phyloP scores from a whole-genome alignment of 208 protist genomes.

The Leishmania turanica region DNA sequence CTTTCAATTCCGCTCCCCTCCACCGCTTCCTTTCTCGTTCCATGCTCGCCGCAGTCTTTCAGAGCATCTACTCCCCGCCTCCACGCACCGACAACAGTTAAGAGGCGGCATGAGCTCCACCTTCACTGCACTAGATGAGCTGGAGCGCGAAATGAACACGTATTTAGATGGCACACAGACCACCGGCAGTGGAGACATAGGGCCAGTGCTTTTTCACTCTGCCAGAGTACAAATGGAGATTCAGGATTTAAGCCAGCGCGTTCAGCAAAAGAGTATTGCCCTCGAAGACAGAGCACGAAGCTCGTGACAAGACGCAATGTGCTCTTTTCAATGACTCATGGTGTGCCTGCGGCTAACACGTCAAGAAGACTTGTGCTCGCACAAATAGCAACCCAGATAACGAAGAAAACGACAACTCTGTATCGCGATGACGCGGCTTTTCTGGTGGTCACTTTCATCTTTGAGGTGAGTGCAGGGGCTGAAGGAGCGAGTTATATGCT shows the following conservation, averaged over 20 bases:
- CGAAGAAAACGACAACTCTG: background rate
- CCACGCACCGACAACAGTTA: background rate
- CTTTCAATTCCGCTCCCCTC: background rate
- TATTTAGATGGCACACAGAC: constrained; percentile 23
- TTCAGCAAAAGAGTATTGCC: constrained; percentile 21
- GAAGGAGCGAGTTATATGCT: too few species aligned
- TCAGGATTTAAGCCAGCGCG: constrained; percentile 26
- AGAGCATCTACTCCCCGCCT: background rate
- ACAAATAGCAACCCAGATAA: background rate
- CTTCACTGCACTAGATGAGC: constrained; percentile 17
- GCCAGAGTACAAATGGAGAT: constrained; percentile 30
- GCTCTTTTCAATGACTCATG: background rate
- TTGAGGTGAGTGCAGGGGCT: background rate
- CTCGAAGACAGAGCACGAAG: constrained; percentile 22
- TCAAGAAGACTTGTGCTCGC: background rate
- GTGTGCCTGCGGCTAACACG: background rate
- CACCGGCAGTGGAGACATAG: constrained; percentile 19
- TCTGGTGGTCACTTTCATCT: background rate
- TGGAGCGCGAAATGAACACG: constrained; percentile 22
- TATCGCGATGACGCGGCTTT: background rate
- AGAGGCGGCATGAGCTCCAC: constrained; percentile 18
- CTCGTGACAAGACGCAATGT: background rate
- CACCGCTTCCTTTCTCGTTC: constrained; percentile 13
- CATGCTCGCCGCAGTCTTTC: constrained; percentile 2
- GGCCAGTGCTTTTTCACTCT: constrained; percentile 21